Evolutionary conservation across 306 rosid species (phyloP).

Genomic region (Prunus padus): DNA sequence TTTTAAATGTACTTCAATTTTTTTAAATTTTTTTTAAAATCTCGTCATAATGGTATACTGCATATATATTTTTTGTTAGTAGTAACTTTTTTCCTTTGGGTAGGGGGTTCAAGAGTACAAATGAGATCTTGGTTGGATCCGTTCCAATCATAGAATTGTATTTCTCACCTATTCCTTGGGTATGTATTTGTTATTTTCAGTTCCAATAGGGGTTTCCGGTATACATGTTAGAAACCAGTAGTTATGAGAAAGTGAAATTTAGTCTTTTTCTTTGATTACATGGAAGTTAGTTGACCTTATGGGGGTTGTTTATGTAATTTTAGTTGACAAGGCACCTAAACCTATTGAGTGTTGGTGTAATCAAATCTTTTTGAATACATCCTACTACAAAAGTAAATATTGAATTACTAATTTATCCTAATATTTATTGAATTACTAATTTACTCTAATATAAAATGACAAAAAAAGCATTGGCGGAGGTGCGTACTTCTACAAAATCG

Average conservation of each 20-base stretch:
- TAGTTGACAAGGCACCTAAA: neutral
- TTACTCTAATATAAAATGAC: no score
- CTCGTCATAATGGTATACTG: neutral
- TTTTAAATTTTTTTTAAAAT: neutral
- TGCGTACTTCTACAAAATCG: no score
- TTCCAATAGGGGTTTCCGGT: neutral
- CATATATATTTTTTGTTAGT: neutral
- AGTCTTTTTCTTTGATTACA: neutral
- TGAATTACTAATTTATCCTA: no score
- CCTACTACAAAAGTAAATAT: no score
- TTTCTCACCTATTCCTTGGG: neutral
- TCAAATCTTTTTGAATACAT: no score
- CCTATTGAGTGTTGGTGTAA: neutral
- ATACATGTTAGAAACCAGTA: neutral
- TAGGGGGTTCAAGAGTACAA: neutral
- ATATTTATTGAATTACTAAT: no score
- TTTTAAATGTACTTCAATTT: conserved; percentile 47
- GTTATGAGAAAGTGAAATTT: neutral
- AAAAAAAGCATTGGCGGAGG: no score
- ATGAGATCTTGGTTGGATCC: neutral
- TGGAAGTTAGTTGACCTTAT: neutral
- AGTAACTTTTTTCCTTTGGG: neutral
- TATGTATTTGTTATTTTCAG: neutral
- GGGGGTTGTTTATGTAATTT: neutral
- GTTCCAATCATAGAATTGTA: neutral